Percentiles rank a stretch among this genome's conserved stretches.
Conservation (phyloP, 129 eudicot species). For the Rutidosis leptorrhynchoides region DNA sequence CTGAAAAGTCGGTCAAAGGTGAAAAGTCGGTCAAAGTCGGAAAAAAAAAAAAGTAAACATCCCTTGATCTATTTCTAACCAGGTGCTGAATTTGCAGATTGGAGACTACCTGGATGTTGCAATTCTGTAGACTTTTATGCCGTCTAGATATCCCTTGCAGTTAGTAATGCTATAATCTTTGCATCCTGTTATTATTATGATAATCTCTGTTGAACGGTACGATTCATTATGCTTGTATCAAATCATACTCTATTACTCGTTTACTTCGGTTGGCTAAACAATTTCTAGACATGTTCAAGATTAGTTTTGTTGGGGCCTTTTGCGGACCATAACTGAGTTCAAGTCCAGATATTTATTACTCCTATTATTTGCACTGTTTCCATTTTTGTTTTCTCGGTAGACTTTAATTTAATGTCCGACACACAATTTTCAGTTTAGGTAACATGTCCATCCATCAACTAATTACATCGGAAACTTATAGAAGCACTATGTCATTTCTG, state of each 20-base stretch:
- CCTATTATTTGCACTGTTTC: neutral
- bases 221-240: neutral
- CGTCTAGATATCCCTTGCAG: neutral
- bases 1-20: too few relatives aligned
- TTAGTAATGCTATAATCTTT: neutral
- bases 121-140: slow-evolving; percentile 37
- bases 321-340: neutral
- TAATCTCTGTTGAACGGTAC: slow-evolving; percentile 12
- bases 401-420: neutral
- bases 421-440: neutral
- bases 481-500: neutral
- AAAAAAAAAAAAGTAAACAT: too few relatives aligned
- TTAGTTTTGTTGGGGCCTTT: too few relatives aligned
- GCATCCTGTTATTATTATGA: slow-evolving; percentile 2
- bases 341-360: neutral
- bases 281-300: neutral
- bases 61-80: slow-evolving; percentile 18
- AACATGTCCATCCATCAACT: too few relatives aligned
- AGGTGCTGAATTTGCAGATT: slow-evolving; percentile 46
- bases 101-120: slow-evolving; percentile 95
- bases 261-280: neutral
- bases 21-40: too few relatives aligned
- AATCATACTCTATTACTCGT: neutral
- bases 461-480: neutral
- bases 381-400: neutral